Percentiles rank a stretch among this genome's conserved stretches.
Conservation (phyloP, 176 grass and related monocot species). For the Oryza meridionalis region DNA sequence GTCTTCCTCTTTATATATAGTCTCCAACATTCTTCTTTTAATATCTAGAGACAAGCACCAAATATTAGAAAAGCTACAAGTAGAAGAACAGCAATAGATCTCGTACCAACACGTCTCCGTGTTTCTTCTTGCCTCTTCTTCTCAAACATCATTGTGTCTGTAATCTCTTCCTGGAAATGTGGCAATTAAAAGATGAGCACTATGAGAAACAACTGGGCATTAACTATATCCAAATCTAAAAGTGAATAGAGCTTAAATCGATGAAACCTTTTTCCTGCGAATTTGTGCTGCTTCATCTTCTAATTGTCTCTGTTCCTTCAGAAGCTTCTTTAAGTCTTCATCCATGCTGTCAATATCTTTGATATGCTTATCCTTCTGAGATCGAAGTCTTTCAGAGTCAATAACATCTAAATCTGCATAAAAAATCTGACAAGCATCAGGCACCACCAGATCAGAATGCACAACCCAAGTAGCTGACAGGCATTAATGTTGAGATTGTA, state of each 20-base stretch:
- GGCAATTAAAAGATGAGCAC: conserved; percentile 18
- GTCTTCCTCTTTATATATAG: conserved; percentile 78
- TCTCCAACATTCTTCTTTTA: conserved; percentile 52
- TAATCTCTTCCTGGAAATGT: conserved; percentile 69
- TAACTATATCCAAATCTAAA: conserved; percentile 20
- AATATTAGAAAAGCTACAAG: conserved; percentile 43
- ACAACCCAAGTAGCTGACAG: neutral
- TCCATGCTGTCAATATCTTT: conserved; percentile 39
- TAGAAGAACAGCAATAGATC: conserved; percentile 24
- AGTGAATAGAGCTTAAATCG: conserved; percentile 23
- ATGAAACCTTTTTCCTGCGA: conserved; percentile 67
- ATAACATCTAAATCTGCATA: conserved; percentile 68
- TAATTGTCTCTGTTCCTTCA: conserved; percentile 58
- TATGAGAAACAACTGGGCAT: conserved; percentile 12
- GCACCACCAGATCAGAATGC: neutral
- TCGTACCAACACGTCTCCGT: conserved; percentile 66
- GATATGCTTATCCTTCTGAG: conserved; percentile 49
- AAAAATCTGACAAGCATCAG: conserved; percentile 42
- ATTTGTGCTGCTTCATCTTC: conserved; percentile 79
- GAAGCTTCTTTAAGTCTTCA: conserved; percentile 51
- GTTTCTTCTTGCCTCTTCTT: conserved; percentile 61
- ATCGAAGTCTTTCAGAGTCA: conserved; percentile 56
- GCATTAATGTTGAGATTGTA: neutral
- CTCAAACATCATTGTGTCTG: conserved; percentile 47
- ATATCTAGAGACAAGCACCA: conserved; percentile 43